Percentiles rank a stretch among this genome's conserved stretches.
These are phyloP conservation scores for Corylus heterophylla DNA, from an alignment of 306 rosid species.

Conservation along the genomic window DNA sequence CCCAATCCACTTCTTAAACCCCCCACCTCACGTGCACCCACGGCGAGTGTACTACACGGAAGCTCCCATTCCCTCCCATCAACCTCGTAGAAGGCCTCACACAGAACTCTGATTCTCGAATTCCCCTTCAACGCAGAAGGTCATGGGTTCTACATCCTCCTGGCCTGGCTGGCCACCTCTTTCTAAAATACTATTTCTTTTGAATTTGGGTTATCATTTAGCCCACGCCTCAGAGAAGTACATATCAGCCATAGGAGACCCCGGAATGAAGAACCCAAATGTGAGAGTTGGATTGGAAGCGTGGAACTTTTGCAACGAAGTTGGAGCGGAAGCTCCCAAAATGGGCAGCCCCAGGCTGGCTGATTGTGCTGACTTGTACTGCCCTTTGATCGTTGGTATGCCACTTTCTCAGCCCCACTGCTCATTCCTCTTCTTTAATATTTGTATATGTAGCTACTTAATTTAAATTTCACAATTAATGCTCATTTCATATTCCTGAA, in stretches of 20 bases:
- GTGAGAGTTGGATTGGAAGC: slow-evolving; percentile 60
- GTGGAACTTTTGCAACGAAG: slow-evolving; percentile 67
- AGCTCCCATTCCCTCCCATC: neutral
- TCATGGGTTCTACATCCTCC: slow-evolving; percentile 25
- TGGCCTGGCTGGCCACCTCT: neutral
- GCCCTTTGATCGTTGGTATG: slow-evolving; percentile 30
- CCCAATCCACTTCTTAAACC: neutral
- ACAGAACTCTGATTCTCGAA: neutral
- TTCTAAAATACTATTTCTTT: slow-evolving; percentile 16
- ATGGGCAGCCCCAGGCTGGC: slow-evolving; percentile 71
- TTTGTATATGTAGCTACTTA: neutral
- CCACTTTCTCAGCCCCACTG: neutral
- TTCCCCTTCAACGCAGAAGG: neutral
- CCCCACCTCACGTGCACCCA: neutral
- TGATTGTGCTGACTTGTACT: slow-evolving; percentile 51
- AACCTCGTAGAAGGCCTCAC: neutral
- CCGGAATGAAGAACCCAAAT: slow-evolving; percentile 49
- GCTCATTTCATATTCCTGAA: neutral
- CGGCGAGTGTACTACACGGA: neutral
- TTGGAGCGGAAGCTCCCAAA: slow-evolving; percentile 55
- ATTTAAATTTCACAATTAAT: neutral
- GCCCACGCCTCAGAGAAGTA: slow-evolving; percentile 25
- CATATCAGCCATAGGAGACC: slow-evolving; percentile 53
- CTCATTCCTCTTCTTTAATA: neutral
- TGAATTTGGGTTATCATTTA: neutral